Evolutionary conservation across 495 filamentous ascomycete species (phyloP), one percentile per base, ranked within the genome.

Genomic region (Articulospora tetracladia): DNA sequence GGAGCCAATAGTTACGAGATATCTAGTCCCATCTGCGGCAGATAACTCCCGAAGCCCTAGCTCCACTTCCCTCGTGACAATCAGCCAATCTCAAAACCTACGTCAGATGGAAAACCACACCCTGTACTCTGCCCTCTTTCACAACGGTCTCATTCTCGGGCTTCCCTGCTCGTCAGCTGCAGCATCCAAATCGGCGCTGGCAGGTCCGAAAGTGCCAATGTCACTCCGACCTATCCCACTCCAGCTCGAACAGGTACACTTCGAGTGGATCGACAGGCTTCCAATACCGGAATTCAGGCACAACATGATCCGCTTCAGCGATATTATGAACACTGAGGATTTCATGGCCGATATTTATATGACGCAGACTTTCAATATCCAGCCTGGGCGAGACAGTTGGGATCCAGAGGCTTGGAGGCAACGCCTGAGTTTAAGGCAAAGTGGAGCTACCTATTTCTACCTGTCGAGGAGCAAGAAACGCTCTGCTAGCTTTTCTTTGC

Each of bases 251-350:
- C 12, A 4, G 1, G 50, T 60, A 10, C 57, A 60, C 26, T 60
- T 26, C 20, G 26, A 52, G 24, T 60, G 27, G 27, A 60, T 60
- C 12, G 57, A 60, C 28, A 47, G 57, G 3, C 44, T 60, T 27
- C 57, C 57, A 12, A 7, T 46, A 15, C 32, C 48, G 2, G 3
- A 8, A 10, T 30, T 53, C 20, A 39, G 57, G 22, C 24, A 53
- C 22, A 60, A 30, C 22, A 60, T 60, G 57, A 60, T 60, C 10
- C 15, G 20, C 13, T 44, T 44, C 10, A 53, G 57, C 36, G 57
- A 53, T 12, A 13, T 17, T 8, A 30, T 53, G 13, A 54, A 19
- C 20, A 26, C 36, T 8, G 55, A 57, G 17, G 55, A 49, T 19
- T 57, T 57, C 6, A n/a, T 53, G 13, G 41, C 28, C 23, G 57